Evolutionary conservation across 2,329 filamentous ascomycete genomes (phyloP).

Genomic region (Hypoxylon sp.): DNA sequence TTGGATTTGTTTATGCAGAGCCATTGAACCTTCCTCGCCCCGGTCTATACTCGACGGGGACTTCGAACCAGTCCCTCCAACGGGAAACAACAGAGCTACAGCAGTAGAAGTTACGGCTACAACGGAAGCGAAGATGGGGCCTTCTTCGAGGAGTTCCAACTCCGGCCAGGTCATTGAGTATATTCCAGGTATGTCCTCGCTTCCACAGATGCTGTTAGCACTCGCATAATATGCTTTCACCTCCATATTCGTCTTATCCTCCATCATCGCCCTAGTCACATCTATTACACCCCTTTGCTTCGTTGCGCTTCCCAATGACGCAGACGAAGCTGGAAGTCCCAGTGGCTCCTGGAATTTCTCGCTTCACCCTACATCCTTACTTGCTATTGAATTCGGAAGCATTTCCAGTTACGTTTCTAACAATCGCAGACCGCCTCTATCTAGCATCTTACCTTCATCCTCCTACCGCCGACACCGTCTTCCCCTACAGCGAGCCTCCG

Average conservation of each 20-base stretch:
- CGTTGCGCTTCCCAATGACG: conserved; percentile 40
- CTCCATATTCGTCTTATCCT: conserved; percentile 25
- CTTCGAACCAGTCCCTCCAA: conserved; percentile 12
- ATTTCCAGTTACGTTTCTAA: conserved; percentile 56
- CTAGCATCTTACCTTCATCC: conserved; percentile 90
- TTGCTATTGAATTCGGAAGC: conserved; percentile 43
- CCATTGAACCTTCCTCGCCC: conserved; percentile 38
- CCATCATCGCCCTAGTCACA: conserved; percentile 30
- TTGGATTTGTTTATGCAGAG: conserved; percentile 36
- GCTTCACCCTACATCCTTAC: conserved; percentile 34
- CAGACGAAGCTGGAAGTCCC: conserved; percentile 27
- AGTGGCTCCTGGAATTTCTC: conserved; percentile 49
- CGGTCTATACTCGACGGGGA: conserved; percentile 18
- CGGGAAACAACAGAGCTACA: conserved; percentile 34
- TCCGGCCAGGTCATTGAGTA: conserved; percentile 95
- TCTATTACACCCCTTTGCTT: conserved; percentile 25
- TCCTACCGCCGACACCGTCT: conserved; percentile 85
- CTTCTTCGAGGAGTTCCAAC: conserved; percentile 68
- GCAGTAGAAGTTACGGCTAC: conserved; percentile 16
- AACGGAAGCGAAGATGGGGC: conserved; percentile 61
- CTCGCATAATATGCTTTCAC: conserved; percentile 30
- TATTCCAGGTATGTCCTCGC: conserved; percentile 80
- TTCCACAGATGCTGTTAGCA: conserved; percentile 8
- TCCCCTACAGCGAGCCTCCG: conserved; percentile 79
- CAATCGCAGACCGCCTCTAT: conserved; percentile 85